phyloP scores from a whole-genome alignment of 495 filamentous ascomycete species.

The Bombardia bombarda region DNA sequence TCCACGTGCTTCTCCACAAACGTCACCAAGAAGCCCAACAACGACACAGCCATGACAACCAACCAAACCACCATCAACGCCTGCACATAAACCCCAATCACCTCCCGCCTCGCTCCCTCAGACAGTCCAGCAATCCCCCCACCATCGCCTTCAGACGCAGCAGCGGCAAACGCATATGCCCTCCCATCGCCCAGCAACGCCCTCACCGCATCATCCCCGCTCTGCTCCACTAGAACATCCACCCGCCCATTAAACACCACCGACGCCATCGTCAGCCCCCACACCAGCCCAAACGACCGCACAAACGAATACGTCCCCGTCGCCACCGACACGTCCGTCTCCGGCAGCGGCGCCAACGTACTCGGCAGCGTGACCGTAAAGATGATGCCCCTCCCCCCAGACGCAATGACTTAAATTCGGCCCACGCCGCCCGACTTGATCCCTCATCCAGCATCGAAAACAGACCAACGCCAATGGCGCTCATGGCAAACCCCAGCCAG shows the following conservation, averaged over 20 bases:
- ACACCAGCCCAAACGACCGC: conserved; percentile 39
- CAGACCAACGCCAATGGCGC: conserved; percentile 24
- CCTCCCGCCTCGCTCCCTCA: not conserved
- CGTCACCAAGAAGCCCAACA: not conserved
- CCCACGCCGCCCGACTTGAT: not conserved
- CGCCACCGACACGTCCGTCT: not conserved
- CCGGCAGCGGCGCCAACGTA: not conserved
- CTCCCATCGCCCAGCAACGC: not conserved
- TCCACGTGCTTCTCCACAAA: not conserved
- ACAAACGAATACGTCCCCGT: conserved; percentile 35
- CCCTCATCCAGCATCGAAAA: not conserved
- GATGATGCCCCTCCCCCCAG: not conserved
- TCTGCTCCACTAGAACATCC: not conserved
- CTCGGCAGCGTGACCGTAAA: not conserved
- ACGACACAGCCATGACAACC: not conserved
- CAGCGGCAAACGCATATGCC: not conserved
- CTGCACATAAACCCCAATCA: not conserved
- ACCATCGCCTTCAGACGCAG: not conserved
- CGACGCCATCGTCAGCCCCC: conserved; percentile 36
- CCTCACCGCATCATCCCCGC: not conserved
- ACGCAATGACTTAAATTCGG: not conserved
- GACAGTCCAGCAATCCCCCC: not conserved
- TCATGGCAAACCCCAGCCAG: conserved; percentile 22
- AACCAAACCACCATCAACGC: not conserved
- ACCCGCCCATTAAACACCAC: not conserved